Evolutionary conservation across 495 filamentous ascomycete genomes (phyloP), one percentile per base, ranked within the genome.

Genomic region (Aspergillus carlsbadensis): DNA sequence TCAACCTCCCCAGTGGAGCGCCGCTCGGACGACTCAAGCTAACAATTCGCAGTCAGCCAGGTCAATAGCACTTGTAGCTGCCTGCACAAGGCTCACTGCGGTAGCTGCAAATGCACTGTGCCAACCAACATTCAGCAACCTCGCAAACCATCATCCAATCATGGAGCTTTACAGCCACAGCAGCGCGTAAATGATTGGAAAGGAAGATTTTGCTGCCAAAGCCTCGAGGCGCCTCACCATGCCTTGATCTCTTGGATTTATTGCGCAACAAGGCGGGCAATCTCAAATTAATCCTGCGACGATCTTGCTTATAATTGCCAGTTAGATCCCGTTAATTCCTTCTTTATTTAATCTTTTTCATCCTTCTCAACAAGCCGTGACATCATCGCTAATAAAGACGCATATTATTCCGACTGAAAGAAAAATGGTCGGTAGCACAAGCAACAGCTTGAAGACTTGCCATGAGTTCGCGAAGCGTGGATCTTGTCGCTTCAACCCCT

Each of bases 401-500:
- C 5, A 55, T 55, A 45, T 36, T 10, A 46, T 55, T 26, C 39
- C 41, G 8, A 36, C 26, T 42, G 35, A 40, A 33, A 33, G n/a
- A n/a, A 55, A 45, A 35, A 55, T 55, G 52, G 42, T n/a, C 40
- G 42, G 52, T 46, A 47, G 40, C 41, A 35, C 52, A 34, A 47
- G 20, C 29, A 58, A 52, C 36, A 59, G 13, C 42, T 52, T 45
- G 20, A 59, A 14, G 35, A 59, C 54, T 34, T 59, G 57, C 47
- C 35, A 54, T 41, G 51, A 59, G 24, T 59, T 54, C 57, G 57
- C 51, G 24, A 48, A 39, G 47, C 51, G 33, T 54, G 57, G 57
- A 13, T 53, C 57, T 24, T 59, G 57, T 47, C 40, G 57, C 20
- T 59, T 59, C 33, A 48, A 54, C 15, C 33, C 18, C 42, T 59